Evolutionary conservation across 257 asterid genomes (phyloP).

Genomic region (Primulina huaijiensis): DNA sequence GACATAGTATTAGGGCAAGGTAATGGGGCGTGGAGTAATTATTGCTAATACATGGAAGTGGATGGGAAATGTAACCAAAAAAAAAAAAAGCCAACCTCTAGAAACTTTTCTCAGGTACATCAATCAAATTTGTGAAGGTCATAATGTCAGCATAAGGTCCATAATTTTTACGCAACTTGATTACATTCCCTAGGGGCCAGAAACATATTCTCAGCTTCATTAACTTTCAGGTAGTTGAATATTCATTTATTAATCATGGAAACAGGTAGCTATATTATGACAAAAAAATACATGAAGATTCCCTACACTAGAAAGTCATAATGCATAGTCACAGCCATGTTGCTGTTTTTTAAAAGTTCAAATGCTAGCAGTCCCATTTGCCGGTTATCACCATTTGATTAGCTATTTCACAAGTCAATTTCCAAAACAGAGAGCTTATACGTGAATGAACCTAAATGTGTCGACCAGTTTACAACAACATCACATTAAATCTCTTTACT

Average conservation of each 20-base stretch:
- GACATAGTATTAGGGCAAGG: neutral
- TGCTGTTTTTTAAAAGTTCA: neutral
- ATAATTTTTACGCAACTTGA: too few relatives aligned
- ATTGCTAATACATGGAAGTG: neutral
- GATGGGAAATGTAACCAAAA: neutral
- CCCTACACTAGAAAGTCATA: neutral
- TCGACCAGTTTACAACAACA: neutral
- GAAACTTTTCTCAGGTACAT: constrained; percentile 2
- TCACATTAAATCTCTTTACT: constrained; percentile 7
- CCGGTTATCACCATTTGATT: neutral
- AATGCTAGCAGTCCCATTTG: neutral
- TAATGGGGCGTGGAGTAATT: neutral
- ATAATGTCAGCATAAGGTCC: neutral
- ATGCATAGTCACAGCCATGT: neutral
- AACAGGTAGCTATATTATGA: neutral
- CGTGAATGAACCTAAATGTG: neutral
- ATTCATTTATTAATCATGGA: neutral
- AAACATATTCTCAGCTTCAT: neutral
- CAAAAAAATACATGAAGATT: neutral
- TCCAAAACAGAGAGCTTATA: neutral
- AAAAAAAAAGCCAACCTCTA: neutral
- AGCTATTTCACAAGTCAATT: neutral
- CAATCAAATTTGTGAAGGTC: constrained; percentile 3
- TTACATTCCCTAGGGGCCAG: neutral
- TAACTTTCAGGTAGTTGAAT: neutral